Conservation (phyloP, 352 stramenopile species). For the Thalassiosira pacifica region DNA sequence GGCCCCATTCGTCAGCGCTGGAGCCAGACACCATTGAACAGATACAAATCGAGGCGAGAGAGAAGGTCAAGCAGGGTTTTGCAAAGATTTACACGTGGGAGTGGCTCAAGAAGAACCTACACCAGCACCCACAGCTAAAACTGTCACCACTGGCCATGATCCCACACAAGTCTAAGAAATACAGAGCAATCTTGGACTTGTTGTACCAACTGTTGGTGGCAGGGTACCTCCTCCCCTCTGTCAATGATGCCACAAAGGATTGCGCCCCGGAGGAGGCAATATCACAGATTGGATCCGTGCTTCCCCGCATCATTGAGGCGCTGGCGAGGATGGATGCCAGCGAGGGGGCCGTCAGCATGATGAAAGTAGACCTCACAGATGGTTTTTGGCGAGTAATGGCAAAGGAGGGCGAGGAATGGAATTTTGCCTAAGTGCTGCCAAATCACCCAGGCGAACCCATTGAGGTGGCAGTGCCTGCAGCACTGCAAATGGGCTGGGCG, state of each 20-base stretch:
- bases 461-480: conserved; percentile 40
- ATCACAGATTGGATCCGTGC: conserved; percentile 17
- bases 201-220: conserved; percentile 13
- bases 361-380: conserved; percentile 47
- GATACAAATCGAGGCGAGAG: conserved; percentile 27
- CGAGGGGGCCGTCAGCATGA: conserved; percentile 4
- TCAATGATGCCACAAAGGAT: conserved; percentile 34
- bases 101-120: conserved; percentile 12
- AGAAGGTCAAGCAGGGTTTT: conserved; percentile 23
- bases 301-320: conserved; percentile 39
- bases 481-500: conserved; percentile 62
- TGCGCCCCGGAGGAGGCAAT: conserved; percentile 19
- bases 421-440: conserved; percentile 40
- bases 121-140: neutral
- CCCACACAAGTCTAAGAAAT: conserved; percentile 26
- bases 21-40: conserved; percentile 13
- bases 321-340: neutral
- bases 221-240: conserved; percentile 32
- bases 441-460: neutral
- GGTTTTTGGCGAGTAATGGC: conserved; percentile 28
- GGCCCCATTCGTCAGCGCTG: conserved; percentile 23
- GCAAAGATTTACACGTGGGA: conserved; percentile 25
- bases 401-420: conserved; percentile 26
- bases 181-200: conserved; percentile 27
- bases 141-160: conserved; percentile 41